phyloP scores from a whole-genome alignment of 2,329 filamentous ascomycete genomes.

The Fusarium sambucinum region DNA sequence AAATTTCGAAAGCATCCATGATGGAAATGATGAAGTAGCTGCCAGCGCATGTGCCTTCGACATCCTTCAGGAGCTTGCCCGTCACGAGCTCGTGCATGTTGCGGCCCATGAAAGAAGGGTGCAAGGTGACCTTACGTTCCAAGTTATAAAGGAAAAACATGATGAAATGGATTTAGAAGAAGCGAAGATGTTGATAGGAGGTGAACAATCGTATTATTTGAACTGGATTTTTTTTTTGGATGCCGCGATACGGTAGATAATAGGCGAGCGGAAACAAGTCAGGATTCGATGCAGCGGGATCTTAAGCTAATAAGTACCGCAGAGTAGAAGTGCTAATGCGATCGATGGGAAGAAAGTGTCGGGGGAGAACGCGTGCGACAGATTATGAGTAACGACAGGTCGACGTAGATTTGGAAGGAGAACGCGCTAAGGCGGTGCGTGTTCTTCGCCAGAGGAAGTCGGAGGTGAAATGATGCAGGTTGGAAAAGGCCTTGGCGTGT shows the following conservation, averaged over 20 bases:
- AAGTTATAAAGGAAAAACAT: constrained; percentile 99
- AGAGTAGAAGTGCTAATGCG: constrained; percentile 7
- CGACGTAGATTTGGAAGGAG: constrained; percentile 3
- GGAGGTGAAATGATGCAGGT: constrained; percentile 13
- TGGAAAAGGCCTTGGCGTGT: constrained; percentile 27
- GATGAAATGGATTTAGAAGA: constrained; percentile 26
- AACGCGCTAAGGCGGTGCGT: constrained; percentile 22
- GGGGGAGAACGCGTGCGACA: constrained; percentile 21
- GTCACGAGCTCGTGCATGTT: constrained; percentile 94
- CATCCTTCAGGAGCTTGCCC: constrained; percentile 88
- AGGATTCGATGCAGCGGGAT: background rate
- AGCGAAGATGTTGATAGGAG: constrained; percentile 22
- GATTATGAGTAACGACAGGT: constrained; percentile 15
- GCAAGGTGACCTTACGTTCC: constrained; percentile 92
- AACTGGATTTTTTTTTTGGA: background rate
- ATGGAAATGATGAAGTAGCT: constrained; percentile 98
- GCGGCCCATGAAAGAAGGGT: constrained; percentile 96
- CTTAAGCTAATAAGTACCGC: constrained; percentile 9
- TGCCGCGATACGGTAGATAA: constrained; percentile 4
- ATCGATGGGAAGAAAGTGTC: constrained; percentile 16
- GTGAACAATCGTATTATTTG: constrained; percentile 10
- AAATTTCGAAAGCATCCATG: constrained; percentile 96
- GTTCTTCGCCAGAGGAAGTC: constrained; percentile 6
- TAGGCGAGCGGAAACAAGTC: background rate
- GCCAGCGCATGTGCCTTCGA: constrained; percentile 94